Base-by-base conservation (phyloP, 2,329 filamentous ascomycete species). In the Chalara sp. region DNA sequence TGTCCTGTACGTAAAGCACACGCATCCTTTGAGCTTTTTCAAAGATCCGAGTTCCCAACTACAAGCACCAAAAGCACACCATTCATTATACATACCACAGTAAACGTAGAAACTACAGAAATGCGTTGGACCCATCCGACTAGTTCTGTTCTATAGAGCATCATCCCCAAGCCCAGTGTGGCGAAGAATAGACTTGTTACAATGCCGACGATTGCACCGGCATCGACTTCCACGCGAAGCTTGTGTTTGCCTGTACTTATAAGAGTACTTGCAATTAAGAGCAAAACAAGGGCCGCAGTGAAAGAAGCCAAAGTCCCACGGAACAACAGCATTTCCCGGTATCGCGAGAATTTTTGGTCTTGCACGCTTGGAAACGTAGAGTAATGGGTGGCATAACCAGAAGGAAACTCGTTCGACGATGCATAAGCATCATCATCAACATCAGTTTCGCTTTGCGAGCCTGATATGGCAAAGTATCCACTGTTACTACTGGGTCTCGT, bases 141-240 rank as follows among this genome's bases (percentile, higher is more conserved):
- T 11, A 60, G 63, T 46, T 76, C 73, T 40, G 70, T 67, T 35
- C 80, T 73, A 47, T 77, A 76, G 10, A 84, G 64, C 56, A 79
- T 75, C 63, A 78, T 75, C 33, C 76, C 80, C 6, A 88, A 71
- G 1, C 76, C 85, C 10, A 77, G 71, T 44, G 81, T 79, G 0
- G 80, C 80, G 59, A 82, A 82, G 53, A 82, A 75, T 40, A 90
- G 65, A 56, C 83, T 87, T 32, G 79, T 73, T 32, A 87, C 75
- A 12, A 86, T 81, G 7, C 86, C 87, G 40, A 88, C 73, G 1
- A 87, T 75, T 2, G 87, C 84, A 6, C 83, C 87, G 0, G 79
- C 80, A 60, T 91, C 86, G 4, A 92, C 87, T 65, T 88, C 81
- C n/a, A 81, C 74, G 5, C 78, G 74, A 57, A 85, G 74, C 64